These are phyloP conservation scores for Penicillium sp. DNA, from an alignment of 2,329 filamentous ascomycete genomes.

Conservation along the genomic window DNA sequence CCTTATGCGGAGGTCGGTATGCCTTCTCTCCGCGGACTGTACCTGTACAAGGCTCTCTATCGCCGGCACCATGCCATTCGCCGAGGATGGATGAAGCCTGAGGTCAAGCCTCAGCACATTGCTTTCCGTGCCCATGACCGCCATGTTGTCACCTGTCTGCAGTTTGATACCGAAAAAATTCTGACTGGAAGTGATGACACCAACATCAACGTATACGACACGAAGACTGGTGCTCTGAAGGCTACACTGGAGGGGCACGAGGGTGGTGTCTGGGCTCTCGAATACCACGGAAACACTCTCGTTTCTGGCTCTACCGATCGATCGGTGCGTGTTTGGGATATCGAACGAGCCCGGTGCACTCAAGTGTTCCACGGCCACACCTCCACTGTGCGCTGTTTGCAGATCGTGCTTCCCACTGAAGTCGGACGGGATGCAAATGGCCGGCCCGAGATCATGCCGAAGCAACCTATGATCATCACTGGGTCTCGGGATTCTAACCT, in stretches of 20 bases:
- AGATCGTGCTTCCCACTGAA: conserved; percentile 85
- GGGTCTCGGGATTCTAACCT: conserved; percentile 93
- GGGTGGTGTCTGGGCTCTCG: conserved; percentile 94
- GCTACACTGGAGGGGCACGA: conserved; percentile 89
- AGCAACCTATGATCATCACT: conserved; percentile 93
- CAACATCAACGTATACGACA: conserved; percentile 96
- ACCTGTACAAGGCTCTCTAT: conserved; percentile 95
- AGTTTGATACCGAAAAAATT: conserved; percentile 98
- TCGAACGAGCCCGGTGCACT: conserved; percentile 85
- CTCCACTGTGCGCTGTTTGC: conserved; percentile 91
- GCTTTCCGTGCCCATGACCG: conserved; percentile 95
- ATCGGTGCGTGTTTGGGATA: conserved; percentile 99
- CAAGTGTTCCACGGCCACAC: conserved; percentile 98
- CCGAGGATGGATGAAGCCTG: conserved; percentile 82
- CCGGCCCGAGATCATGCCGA: conserved; percentile 80
- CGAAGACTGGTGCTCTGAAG: conserved; percentile 82
- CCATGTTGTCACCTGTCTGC: conserved; percentile 94
- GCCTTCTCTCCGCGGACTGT: conserved; percentile 73
- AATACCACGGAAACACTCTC: conserved; percentile 91
- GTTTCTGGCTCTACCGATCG: conserved; percentile 96
- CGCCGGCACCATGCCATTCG: conserved; percentile 88
- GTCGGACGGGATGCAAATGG: conserved; percentile 71
- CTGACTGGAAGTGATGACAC: conserved; percentile 97
- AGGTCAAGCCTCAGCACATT: conserved; percentile 82
- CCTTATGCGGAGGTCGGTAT: conserved; percentile 79